Base-by-base conservation (phyloP, 495 filamentous ascomycete species). In the Neohortaea acidophila region DNA sequence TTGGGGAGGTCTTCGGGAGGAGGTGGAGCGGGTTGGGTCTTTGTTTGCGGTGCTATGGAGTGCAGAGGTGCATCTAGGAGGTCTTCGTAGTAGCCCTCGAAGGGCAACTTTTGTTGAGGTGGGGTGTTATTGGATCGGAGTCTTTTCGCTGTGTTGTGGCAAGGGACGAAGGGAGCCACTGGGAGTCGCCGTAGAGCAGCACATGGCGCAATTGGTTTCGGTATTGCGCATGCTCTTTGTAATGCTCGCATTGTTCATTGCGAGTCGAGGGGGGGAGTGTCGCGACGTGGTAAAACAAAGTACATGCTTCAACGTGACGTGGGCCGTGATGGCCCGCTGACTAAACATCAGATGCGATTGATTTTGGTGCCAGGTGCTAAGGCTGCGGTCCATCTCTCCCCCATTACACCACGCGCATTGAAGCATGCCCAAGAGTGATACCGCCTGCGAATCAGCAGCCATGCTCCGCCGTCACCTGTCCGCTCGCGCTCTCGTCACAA, bases 1-100 rank as follows among this genome's bases (percentile, higher is more conserved):
- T 53, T 51, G 8, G 54, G 51, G 4, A 37, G 31, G 17, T 56
- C 51, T 13, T 37, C 27, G 10, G 63, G 53, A 4, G 64, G 59
- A 8, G 62, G 55, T 3, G 49, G 20, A 19, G 14, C 6, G 32
- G 17, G 32, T 5, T 19, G 32, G 15, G 32, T 19, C 9, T 15
- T 8, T 8, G 32, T 34, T 34, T 20, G 32, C 10, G 32, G 32
- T 15, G 11, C 7, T 7, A 34, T 21, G 24, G 62, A 49, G 8
- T 46, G 47, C 18, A 54, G 55, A 17, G 61, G 65, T 13, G 58
- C 54, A 43, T 60, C 53, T 30, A 71, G 56, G 21, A 71, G 53
- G 36, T 59, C 55, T 42, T 62, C 59, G 44, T 68, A 65, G 47
- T 62, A 70, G 34, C 36, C 51, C 15, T 35, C 14, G 33, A 51